Evolutionary conservation across 768 basidiomycete species (phyloP).

Genomic region (Cubamyces sp.): DNA sequence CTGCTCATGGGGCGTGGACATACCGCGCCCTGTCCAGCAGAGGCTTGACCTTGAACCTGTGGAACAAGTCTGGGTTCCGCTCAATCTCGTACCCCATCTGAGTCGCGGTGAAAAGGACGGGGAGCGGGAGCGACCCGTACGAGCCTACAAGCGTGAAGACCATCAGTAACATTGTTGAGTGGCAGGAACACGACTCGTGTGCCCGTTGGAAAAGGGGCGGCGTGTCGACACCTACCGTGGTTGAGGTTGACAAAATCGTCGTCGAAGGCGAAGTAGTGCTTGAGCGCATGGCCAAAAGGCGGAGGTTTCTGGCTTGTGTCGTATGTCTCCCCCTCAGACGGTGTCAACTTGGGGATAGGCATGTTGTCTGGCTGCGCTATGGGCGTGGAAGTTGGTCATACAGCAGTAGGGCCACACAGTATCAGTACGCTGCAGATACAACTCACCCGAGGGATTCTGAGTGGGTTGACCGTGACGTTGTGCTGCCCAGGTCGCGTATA

Average conservation of each 20-base stretch:
- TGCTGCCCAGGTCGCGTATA: too few species aligned
- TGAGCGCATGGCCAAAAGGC: conserved; percentile 58
- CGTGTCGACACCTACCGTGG: conserved; percentile 48
- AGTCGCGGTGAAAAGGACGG: conserved; percentile 19
- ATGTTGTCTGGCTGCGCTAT: not conserved
- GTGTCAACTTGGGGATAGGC: conserved; percentile 6
- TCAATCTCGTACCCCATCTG: conserved; percentile 21
- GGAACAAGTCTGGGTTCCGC: conserved; percentile 28
- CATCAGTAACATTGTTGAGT: not conserved
- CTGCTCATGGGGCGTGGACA: not conserved
- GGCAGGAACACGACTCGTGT: not conserved
- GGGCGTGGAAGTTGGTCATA: too few species aligned
- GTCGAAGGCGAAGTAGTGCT: conserved; percentile 58
- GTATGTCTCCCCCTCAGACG: conserved; percentile 22
- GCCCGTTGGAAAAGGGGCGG: too few species aligned
- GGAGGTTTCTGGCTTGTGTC: conserved; percentile 39
- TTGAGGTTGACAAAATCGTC: conserved; percentile 68
- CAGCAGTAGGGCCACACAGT: too few species aligned
- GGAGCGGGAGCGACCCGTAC: conserved; percentile 29
- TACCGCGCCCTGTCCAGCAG: conserved; percentile 19
- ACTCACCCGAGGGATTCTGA: too few species aligned
- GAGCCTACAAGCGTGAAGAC: conserved; percentile 22
- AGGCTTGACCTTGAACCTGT: conserved; percentile 18
- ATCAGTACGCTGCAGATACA: too few species aligned
- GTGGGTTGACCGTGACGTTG: too few species aligned